A percentile compares a stretch with the other conserved stretches of the same genome.
phyloP scores from a whole-genome alignment of 1,284 basidiomycete genomes.

The Leccinum subrobustum region DNA sequence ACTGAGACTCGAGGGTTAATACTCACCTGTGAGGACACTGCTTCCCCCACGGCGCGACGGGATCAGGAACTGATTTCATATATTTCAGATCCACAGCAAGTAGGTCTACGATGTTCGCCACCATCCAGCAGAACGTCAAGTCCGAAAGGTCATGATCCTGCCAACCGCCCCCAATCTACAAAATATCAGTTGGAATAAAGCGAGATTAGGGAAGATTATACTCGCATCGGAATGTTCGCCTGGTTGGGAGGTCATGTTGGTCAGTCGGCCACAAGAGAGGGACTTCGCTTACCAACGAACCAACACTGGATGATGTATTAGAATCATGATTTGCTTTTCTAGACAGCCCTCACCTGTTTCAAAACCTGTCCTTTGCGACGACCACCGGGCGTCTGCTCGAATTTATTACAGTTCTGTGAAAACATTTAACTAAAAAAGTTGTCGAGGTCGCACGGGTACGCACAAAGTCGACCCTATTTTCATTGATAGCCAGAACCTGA shows the following conservation, averaged over 20 bases:
- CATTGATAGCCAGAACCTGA: conserved; percentile 67
- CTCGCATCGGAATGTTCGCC: conserved; percentile 63
- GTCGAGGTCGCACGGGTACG: conserved; percentile 22
- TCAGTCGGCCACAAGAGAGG: neutral
- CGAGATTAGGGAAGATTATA: neutral
- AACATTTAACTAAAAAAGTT: neutral
- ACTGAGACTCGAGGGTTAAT: conserved; percentile 18
- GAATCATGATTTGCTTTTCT: neutral
- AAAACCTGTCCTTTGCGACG: conserved; percentile 54
- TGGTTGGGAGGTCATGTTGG: conserved; percentile 21
- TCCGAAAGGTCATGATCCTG: conserved; percentile 66
- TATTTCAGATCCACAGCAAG: conserved; percentile 58
- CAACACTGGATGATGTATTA: conserved; percentile 48
- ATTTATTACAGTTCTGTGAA: conserved; percentile 57
- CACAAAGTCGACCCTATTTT: conserved; percentile 65
- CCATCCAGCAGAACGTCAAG: conserved; percentile 66
- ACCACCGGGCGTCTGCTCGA: conserved; percentile 55
- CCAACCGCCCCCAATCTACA: conserved; percentile 68
- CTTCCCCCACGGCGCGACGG: conserved; percentile 58
- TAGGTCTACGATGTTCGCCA: conserved; percentile 52
- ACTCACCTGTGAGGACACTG: conserved; percentile 61
- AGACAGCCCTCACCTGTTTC: conserved; percentile 47
- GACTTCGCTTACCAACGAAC: conserved; percentile 53
- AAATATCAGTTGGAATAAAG: conserved; percentile 4
- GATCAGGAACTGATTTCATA: conserved; percentile 44